phyloP scores from a whole-genome alignment of 2,329 filamentous ascomycete species.

The Alternaria infectoria region DNA sequence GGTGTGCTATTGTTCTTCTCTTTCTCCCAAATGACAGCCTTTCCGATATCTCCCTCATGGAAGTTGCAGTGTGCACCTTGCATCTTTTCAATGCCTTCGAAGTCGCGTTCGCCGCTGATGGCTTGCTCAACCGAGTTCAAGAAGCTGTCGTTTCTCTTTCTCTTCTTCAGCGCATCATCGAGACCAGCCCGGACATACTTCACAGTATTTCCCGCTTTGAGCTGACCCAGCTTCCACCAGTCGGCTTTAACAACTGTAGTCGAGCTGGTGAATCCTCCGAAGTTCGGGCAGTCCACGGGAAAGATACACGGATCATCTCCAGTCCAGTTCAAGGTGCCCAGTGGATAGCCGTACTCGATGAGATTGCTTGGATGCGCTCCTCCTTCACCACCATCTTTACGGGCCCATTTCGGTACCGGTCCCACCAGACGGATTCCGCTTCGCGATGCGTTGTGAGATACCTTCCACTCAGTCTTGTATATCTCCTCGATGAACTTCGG shows the following conservation, averaged over 20 bases:
- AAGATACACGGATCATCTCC: conserved; percentile 68
- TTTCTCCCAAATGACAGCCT: conserved; percentile 39
- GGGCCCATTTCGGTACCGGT: conserved; percentile 64
- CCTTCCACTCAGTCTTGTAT: conserved; percentile 64
- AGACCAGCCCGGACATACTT: conserved; percentile 59
- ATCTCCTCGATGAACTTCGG: conserved; percentile 63
- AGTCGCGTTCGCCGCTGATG: conserved; percentile 30
- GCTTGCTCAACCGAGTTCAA: conserved; percentile 52
- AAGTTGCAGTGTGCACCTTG: conserved; percentile 36
- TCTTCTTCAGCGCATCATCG: conserved; percentile 57
- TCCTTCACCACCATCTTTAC: conserved; percentile 66
- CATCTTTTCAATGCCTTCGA: conserved; percentile 31
- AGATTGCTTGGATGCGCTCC: conserved; percentile 67
- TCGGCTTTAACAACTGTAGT: conserved; percentile 64
- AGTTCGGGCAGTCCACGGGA: conserved; percentile 64
- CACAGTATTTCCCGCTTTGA: conserved; percentile 64
- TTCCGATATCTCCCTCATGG: conserved; percentile 34
- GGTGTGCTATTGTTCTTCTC: conserved; percentile 26
- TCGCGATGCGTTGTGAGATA: conserved; percentile 67
- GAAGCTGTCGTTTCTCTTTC: conserved; percentile 54
- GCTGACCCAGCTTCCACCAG: conserved; percentile 67
- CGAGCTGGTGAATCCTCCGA: conserved; percentile 65
- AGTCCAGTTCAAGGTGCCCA: conserved; percentile 66
- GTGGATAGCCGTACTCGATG: conserved; percentile 61
- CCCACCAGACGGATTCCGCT: conserved; percentile 67